Conservation (phyloP, 345 rosid genomes). For the Syzygium aqueum region DNA sequence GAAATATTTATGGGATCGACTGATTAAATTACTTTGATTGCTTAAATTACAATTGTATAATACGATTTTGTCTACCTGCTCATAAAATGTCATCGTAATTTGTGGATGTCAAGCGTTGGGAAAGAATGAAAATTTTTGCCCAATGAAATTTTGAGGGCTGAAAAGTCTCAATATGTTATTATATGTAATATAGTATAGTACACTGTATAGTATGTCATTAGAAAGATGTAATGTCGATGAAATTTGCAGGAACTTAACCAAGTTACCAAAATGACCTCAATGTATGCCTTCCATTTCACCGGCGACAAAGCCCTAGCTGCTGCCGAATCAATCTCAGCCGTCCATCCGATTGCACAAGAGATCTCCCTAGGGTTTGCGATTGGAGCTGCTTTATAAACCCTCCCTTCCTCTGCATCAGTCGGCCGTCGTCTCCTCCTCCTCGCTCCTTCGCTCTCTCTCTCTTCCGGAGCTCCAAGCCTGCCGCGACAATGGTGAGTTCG, state of each 20-base stretch:
- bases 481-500: neutral
- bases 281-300: neutral
- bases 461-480: neutral
- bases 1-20: no score
- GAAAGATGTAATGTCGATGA: no score
- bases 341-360: neutral
- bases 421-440: neutral
- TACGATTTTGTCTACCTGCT: no score
- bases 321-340: neutral
- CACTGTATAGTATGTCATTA: no score
- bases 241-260: neutral
- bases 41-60: no score
- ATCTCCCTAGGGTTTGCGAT: neutral
- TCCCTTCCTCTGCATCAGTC: neutral
- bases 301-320: neutral
- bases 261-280: neutral
- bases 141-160: neutral
- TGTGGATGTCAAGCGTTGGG: neutral
- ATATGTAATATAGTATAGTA: no score
- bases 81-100: neutral
- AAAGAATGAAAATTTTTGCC: neutral
- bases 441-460: neutral
- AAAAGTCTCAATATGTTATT: neutral
- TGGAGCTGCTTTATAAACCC: neutral
- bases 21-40: no score